Percentiles rank a stretch among this genome's conserved stretches.
These are phyloP conservation scores for Porcisia hertigi DNA, from an alignment of 208 protist genomes.

Conservation along the genomic window DNA sequence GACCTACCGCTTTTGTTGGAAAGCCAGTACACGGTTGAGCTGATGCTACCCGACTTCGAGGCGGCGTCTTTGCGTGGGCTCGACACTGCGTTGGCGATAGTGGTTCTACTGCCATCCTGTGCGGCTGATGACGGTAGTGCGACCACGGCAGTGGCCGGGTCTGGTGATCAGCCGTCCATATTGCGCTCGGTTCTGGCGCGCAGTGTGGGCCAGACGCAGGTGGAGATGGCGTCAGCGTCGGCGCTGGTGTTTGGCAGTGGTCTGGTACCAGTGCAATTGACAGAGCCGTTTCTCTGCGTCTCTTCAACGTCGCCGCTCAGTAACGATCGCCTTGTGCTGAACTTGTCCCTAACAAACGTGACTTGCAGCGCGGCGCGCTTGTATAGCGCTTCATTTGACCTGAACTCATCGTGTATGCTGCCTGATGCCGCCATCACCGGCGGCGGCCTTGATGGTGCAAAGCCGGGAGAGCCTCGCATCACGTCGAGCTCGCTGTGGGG, in stretches of 20 bases:
- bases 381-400: slow-evolving; percentile 59
- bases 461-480: slow-evolving; percentile 18
- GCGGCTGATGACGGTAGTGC: background rate
- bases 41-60: slow-evolving; percentile 27
- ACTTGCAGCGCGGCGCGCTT: slow-evolving; percentile 41
- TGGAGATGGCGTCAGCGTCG: slow-evolving; percentile 19
- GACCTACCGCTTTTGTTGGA: slow-evolving; percentile 18
- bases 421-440: slow-evolving; percentile 14
- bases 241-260: slow-evolving; percentile 45
- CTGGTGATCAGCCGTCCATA: slow-evolving; percentile 20
- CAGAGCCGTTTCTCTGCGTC: slow-evolving; percentile 46
- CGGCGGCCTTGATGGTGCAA: background rate
- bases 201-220: slow-evolving; percentile 31
- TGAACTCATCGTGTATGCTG: slow-evolving; percentile 60
- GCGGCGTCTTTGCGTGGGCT: slow-evolving; percentile 15
- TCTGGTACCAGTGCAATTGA: slow-evolving; percentile 43
- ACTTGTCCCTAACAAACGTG: slow-evolving; percentile 63
- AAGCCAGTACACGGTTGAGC: slow-evolving; percentile 28
- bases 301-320: slow-evolving; percentile 52
- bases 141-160: background rate
- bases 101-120: slow-evolving; percentile 29
- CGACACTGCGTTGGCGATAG: slow-evolving; percentile 30
- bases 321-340: slow-evolving; percentile 59
- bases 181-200: slow-evolving; percentile 29
- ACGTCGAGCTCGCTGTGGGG: slow-evolving; percentile 36